Evolutionary conservation across 2,329 filamentous ascomycete genomes (phyloP).

Genomic region (Mycosphaerella sp.): DNA sequence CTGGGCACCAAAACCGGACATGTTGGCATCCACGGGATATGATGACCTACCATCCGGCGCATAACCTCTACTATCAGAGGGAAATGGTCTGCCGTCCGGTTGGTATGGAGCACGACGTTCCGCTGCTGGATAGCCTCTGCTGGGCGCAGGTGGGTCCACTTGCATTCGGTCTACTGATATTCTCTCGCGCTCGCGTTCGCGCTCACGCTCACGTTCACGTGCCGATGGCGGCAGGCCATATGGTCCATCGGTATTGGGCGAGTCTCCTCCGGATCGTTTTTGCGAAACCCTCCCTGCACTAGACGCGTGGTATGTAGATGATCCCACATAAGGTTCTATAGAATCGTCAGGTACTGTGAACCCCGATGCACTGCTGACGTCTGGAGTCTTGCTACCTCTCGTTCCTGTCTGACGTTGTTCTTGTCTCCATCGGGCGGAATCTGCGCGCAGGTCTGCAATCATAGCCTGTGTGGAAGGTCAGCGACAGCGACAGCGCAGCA

Average conservation of each 20-base stretch:
- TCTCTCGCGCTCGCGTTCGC: constrained; percentile 16
- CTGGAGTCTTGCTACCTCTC: constrained; percentile 44
- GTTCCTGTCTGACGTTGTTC: constrained; percentile 34
- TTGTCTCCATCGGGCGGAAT: constrained; percentile 43
- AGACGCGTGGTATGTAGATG: constrained; percentile 40
- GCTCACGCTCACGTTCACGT: constrained; percentile 6
- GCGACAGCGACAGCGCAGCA: constrained; percentile 1
- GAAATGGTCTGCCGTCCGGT: constrained; percentile 24
- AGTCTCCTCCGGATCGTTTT: constrained; percentile 38
- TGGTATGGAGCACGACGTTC: constrained; percentile 23
- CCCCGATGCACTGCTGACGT: constrained; percentile 38
- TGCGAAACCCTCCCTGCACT: constrained; percentile 38
- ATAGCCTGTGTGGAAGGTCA: constrained; percentile 38
- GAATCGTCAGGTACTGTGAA: constrained; percentile 35
- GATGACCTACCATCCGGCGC: constrained; percentile 24
- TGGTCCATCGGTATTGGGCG: constrained; percentile 30
- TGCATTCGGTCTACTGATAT: constrained; percentile 29
- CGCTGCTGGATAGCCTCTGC: constrained; percentile 21
- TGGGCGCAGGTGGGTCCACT: constrained; percentile 26
- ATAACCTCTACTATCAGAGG: constrained; percentile 23
- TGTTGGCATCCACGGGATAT: constrained; percentile 25
- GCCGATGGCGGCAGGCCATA: constrained; percentile 25
- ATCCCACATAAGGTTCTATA: constrained; percentile 29
- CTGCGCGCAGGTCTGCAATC: constrained; percentile 45
- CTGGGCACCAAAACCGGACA: constrained; percentile 24